These are phyloP conservation scores for Zizania palustris DNA, from an alignment of 202 grass and related monocot genomes.

Conservation along the genomic window DNA sequence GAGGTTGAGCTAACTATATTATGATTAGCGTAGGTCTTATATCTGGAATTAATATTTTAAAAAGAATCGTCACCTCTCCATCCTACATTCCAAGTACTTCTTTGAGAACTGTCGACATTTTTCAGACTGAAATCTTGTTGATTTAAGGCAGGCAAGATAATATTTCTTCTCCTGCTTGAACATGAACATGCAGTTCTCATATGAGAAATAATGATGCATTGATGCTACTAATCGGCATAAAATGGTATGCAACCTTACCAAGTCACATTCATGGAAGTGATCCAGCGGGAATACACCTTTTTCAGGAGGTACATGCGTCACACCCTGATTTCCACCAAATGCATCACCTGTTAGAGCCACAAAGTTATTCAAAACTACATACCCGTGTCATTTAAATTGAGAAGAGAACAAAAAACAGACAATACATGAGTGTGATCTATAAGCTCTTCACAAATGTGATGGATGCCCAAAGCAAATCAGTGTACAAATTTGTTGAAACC, in stretches of 20 bases:
- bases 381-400: background rate
- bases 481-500: too few species aligned
- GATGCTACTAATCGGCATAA: background rate
- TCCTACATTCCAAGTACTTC: constrained; percentile 63
- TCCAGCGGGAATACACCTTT: constrained; percentile 20
- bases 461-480: background rate
- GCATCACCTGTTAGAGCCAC: constrained; percentile 56
- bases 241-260: constrained; percentile 48
- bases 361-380: background rate
- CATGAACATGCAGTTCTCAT: constrained; percentile 12
- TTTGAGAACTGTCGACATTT: constrained; percentile 53
- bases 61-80: constrained; percentile 48
- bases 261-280: constrained; percentile 85
- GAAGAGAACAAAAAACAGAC: background rate
- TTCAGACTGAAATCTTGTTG: constrained; percentile 73
- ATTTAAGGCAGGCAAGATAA: constrained; percentile 84
- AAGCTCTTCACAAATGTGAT: background rate
- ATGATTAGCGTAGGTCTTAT: background rate
- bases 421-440: background rate
- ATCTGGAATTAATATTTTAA: constrained; percentile 5
- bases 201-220: constrained; percentile 1
- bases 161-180: constrained; percentile 86
- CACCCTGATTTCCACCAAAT: constrained; percentile 87
- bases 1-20: background rate
- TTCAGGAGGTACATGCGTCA: constrained; percentile 79